phyloP scores from a whole-genome alignment of 257 asterid genomes.

The Penstemon eatonii region DNA sequence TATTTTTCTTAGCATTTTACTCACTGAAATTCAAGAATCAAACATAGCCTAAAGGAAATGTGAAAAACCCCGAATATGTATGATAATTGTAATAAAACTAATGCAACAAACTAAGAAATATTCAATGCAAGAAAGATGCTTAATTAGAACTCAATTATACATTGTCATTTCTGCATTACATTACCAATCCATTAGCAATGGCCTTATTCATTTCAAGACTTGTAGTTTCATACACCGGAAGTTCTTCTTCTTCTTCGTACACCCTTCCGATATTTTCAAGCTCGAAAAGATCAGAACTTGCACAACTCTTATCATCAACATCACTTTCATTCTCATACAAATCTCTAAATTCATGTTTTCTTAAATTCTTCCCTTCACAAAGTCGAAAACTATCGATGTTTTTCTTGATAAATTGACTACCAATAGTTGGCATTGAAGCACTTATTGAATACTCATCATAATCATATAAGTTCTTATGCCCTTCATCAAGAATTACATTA shows the following conservation, averaged over 20 bases:
- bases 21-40: too few relatives aligned
- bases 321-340: conserved; percentile 29
- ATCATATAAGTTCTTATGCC: conserved; percentile 8
- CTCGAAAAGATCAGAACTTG: conserved; percentile 85
- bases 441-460: conserved; percentile 32
- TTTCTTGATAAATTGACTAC: conserved; percentile 51
- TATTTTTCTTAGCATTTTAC: too few relatives aligned
- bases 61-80: not conserved
- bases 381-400: conserved; percentile 42
- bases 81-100: not conserved
- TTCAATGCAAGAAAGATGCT: conserved; percentile 14
- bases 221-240: conserved; percentile 89
- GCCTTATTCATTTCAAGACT: conserved; percentile 59
- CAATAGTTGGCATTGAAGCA: conserved; percentile 34
- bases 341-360: conserved; percentile 40
- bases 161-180: conserved; percentile 21
- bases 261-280: conserved; percentile 65
- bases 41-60: not conserved
- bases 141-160: not conserved
- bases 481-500: conserved; percentile 52
- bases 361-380: conserved; percentile 34
- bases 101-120: conserved; percentile 1
- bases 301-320: conserved; percentile 53
- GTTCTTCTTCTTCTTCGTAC: conserved; percentile 51
- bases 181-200: conserved; percentile 47